These are phyloP conservation scores for Thoreauomyces humboldtii DNA, from an alignment of 192 early-diverging fungal species.

Conservation along the genomic window DNA sequence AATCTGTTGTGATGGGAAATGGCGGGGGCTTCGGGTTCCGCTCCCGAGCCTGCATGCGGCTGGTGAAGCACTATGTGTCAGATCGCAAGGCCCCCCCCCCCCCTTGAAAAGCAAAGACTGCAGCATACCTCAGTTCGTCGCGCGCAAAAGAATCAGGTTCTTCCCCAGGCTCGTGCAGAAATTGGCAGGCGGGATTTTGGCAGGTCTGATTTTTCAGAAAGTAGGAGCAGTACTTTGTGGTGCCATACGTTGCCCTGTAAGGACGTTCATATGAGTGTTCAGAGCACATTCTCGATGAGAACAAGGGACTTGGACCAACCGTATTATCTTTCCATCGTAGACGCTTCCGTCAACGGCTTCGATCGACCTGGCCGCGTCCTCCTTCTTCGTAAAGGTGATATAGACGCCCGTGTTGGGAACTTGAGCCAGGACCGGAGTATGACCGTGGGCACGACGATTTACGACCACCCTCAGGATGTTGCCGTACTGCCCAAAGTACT, in stretches of 20 bases:
- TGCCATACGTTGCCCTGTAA: slow-evolving; percentile 87
- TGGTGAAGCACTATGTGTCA: slow-evolving; percentile 1
- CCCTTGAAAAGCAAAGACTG: too few species aligned
- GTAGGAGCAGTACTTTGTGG: slow-evolving; percentile 98
- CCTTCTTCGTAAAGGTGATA: slow-evolving; percentile 86
- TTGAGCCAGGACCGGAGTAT: slow-evolving; percentile 52
- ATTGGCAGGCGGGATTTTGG: slow-evolving; percentile 93
- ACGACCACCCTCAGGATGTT: slow-evolving; percentile 93
- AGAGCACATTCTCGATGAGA: not conserved
- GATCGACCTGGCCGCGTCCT: slow-evolving; percentile 90
- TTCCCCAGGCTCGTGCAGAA: slow-evolving; percentile 71
- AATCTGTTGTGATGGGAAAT: slow-evolving; percentile 30
- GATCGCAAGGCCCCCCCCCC: too few species aligned
- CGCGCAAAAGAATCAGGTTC: slow-evolving; percentile 91
- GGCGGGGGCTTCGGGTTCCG: slow-evolving; percentile 42
- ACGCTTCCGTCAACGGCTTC: slow-evolving; percentile 91
- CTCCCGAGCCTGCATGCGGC: slow-evolving; percentile 41
- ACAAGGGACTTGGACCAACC: slow-evolving; percentile 50
- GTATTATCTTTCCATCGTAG: slow-evolving; percentile 78
- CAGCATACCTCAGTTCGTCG: slow-evolving; percentile 76
- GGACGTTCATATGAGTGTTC: not conserved
- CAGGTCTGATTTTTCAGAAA: slow-evolving; percentile 89
- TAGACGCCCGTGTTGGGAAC: slow-evolving; percentile 73
- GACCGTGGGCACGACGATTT: slow-evolving; percentile 64
- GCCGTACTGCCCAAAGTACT: slow-evolving; percentile 99